These are phyloP conservation scores for Sphaerulina vaccinii DNA, from an alignment of 2,329 filamentous ascomycete species.

Conservation along the genomic window DNA sequence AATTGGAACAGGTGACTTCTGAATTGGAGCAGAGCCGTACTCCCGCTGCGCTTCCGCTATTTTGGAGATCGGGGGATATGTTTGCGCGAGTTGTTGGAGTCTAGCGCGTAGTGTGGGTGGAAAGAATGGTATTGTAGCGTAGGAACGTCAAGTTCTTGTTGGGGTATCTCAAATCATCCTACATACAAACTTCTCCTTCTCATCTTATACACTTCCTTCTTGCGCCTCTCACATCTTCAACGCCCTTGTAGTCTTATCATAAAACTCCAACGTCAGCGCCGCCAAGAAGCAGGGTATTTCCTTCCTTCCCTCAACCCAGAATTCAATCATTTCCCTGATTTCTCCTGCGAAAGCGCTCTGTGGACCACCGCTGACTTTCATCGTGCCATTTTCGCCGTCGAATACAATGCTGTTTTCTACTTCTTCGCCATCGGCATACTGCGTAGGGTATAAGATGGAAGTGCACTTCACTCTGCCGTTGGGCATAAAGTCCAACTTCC, in stretches of 20 bases:
- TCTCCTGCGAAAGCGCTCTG: constrained; percentile 80
- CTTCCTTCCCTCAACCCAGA: constrained; percentile 92
- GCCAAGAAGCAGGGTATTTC: constrained; percentile 92
- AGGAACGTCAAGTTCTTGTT: too few relatives aligned
- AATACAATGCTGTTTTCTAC: constrained; percentile 69
- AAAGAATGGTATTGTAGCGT: too few relatives aligned
- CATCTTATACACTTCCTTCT: too few relatives aligned
- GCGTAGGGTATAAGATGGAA: constrained; percentile 70
- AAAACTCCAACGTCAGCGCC: constrained; percentile 89
- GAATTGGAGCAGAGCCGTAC: too few relatives aligned
- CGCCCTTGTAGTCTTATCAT: constrained; percentile 60
- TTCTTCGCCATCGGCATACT: constrained; percentile 45
- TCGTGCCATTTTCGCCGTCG: constrained; percentile 89
- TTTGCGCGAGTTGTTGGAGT: too few relatives aligned
- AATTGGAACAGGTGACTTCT: too few relatives aligned
- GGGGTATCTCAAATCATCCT: too few relatives aligned
- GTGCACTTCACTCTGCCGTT: constrained; percentile 94
- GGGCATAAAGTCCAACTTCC: constrained; percentile 94
- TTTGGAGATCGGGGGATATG: too few relatives aligned
- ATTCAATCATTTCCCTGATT: constrained; percentile 83
- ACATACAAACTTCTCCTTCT: too few relatives aligned
- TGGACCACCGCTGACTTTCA: constrained; percentile 94
- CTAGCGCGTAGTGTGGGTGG: too few relatives aligned
- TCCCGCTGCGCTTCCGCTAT: too few relatives aligned
- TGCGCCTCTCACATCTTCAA: constrained; percentile 26